These are phyloP conservation scores for Diaporthe amygdali DNA, from an alignment of 2,329 filamentous ascomycete species.

Conservation along the genomic window DNA sequence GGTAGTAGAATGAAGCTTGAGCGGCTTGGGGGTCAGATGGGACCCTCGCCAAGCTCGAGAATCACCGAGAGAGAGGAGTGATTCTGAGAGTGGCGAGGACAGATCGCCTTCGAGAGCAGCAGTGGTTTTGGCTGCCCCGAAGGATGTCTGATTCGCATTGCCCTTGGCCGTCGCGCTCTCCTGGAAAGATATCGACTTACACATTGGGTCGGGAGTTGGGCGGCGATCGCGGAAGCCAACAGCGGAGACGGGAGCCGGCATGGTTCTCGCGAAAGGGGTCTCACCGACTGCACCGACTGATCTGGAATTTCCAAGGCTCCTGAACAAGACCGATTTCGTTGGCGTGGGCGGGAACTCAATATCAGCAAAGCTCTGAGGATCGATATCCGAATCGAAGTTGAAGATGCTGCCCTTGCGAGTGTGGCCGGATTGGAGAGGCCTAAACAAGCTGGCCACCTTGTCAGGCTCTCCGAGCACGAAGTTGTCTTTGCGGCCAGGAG, in stretches of 20 bases:
- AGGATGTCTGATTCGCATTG: slow-evolving; percentile 24
- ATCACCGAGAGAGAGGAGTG: slow-evolving; percentile 44
- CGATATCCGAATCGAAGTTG: slow-evolving; percentile 78
- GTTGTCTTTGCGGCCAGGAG: slow-evolving; percentile 41
- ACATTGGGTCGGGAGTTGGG: slow-evolving; percentile 34
- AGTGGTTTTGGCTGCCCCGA: slow-evolving; percentile 36
- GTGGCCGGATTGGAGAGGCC: slow-evolving; percentile 55
- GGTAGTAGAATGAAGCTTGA: slow-evolving; percentile 30
- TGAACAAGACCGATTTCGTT: slow-evolving; percentile 69
- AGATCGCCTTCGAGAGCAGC: slow-evolving; percentile 29
- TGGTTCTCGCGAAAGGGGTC: slow-evolving; percentile 29
- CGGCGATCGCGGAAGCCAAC: slow-evolving; percentile 35
- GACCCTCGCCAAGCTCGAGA: slow-evolving; percentile 39
- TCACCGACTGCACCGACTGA: slow-evolving; percentile 23
- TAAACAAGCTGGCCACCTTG: slow-evolving; percentile 71
- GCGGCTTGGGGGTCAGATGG: slow-evolving; percentile 37
- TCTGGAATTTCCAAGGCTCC: slow-evolving; percentile 36
- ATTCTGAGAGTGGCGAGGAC: slow-evolving; percentile 29
- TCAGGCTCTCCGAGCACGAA: slow-evolving; percentile 56
- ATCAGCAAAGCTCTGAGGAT: slow-evolving; percentile 48
- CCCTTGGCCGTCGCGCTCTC: slow-evolving; percentile 37
- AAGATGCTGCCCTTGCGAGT: slow-evolving; percentile 72
- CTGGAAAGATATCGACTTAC: slow-evolving; percentile 48
- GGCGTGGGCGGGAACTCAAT: slow-evolving; percentile 89
- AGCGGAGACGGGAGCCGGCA: slow-evolving; percentile 48